phyloP scores from a whole-genome alignment of 1,139 yeast genomes.

The Suhomyces kunorum region DNA sequence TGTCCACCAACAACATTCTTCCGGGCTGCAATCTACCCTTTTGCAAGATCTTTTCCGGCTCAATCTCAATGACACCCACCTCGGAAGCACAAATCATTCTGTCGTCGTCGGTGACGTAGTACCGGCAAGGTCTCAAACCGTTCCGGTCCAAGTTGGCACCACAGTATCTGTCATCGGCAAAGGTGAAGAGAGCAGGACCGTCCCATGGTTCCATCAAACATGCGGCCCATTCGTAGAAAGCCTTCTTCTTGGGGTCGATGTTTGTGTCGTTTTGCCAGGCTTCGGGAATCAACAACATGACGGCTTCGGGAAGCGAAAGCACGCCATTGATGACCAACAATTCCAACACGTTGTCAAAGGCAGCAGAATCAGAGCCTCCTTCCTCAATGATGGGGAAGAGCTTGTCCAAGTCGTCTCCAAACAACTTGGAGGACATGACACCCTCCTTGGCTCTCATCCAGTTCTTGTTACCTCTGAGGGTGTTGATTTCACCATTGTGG shows the following conservation, averaged over 20 bases:
- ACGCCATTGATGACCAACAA: constrained; percentile 89
- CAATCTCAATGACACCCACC: constrained; percentile 93
- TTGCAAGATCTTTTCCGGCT: constrained; percentile 75
- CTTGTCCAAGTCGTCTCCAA: constrained; percentile 89
- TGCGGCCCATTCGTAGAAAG: constrained; percentile 99
- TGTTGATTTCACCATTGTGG: constrained; percentile 97
- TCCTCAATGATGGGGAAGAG: constrained; percentile 95
- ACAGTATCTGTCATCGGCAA: constrained; percentile 96
- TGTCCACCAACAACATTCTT: constrained; percentile 92
- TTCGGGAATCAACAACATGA: constrained; percentile 96
- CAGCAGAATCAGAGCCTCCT: constrained; percentile 99
- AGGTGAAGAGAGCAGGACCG: constrained; percentile 96
- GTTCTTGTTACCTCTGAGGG: constrained; percentile 94
- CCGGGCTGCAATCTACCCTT: constrained; percentile 98
- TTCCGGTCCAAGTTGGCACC: constrained; percentile 98
- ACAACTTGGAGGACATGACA: constrained; percentile 82
- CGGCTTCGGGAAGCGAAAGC: constrained; percentile 91
- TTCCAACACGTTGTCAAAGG: constrained; percentile 93
- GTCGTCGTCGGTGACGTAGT: constrained; percentile 91
- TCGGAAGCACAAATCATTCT: constrained; percentile 97
- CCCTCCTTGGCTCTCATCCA: constrained; percentile 99
- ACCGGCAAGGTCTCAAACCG: constrained; percentile 97
- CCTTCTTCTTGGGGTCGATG: constrained; percentile 89
- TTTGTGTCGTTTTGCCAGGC: constrained; percentile 91
- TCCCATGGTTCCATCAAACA: constrained; percentile 99